phyloP scores from a whole-genome alignment of 2,329 filamentous ascomycete species.

The Achaetomium macrosporum region DNA sequence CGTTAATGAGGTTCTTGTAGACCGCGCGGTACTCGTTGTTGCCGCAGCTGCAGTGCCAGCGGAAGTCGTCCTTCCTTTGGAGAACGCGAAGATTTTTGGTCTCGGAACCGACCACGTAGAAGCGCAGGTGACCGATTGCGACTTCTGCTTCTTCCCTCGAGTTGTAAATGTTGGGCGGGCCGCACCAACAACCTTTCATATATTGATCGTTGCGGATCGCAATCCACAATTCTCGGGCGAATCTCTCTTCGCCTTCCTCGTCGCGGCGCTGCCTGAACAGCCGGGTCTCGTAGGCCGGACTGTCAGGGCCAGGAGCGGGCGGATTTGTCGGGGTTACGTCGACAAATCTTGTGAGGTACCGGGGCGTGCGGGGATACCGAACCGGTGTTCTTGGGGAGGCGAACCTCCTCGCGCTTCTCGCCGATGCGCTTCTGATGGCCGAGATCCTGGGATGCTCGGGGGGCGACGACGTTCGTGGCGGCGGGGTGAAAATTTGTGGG shows the following conservation, averaged over 20 bases:
- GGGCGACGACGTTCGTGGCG: constrained; percentile 1
- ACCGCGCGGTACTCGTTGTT: constrained; percentile 8
- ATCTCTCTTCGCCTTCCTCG: constrained; percentile 18
- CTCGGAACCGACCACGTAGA: constrained; percentile 17
- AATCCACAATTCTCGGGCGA: constrained; percentile 22
- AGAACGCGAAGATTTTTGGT: constrained; percentile 19
- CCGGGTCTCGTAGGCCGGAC: constrained; percentile 13
- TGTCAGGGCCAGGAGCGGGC: background rate
- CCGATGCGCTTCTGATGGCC: constrained; percentile 6
- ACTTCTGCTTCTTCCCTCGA: constrained; percentile 23
- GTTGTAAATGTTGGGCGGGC: constrained; percentile 19
- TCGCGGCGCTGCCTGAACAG: constrained; percentile 13
- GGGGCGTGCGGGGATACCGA: background rate
- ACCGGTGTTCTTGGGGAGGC: constrained; percentile 1
- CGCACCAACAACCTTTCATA: constrained; percentile 23
- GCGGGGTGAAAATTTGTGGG: constrained; percentile 1
- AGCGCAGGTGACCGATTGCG: constrained; percentile 23
- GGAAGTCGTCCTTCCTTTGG: constrained; percentile 20
- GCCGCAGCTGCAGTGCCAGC: constrained; percentile 23
- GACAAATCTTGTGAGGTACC: constrained; percentile 7
- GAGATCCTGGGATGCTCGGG: constrained; percentile 10
- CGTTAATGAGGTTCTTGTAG: constrained; percentile 11
- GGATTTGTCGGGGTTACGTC: constrained; percentile 1
- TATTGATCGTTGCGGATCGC: constrained; percentile 23
- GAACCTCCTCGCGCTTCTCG: background rate